These are phyloP conservation scores for Anethum foeniculum DNA, from an alignment of 140 eudicot species.

Conservation along the genomic window DNA sequence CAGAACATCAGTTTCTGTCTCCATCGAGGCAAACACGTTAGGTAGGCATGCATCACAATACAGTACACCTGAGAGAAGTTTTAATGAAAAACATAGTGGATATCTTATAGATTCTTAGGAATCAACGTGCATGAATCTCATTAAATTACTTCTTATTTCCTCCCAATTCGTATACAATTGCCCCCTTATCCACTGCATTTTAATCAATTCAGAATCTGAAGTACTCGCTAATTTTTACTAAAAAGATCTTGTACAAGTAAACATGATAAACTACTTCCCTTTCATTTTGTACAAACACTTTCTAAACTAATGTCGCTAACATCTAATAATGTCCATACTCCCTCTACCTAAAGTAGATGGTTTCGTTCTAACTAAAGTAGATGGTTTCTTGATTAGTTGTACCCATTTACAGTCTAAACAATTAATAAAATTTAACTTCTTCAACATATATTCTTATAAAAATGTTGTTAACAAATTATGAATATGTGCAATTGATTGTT, in stretches of 20 bases:
- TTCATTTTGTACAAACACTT: not conserved
- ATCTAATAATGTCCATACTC: not conserved
- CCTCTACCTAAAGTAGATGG: not conserved
- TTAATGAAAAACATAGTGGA: not conserved
- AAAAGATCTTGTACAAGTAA: not conserved
- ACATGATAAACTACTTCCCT: not conserved
- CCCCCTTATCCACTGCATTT: not conserved
- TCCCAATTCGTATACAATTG: not conserved
- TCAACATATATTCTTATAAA: not conserved
- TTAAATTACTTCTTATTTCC: not conserved
- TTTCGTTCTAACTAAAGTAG: not conserved
- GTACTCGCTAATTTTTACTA: not conserved
- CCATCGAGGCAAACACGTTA: not conserved
- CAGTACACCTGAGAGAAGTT: not conserved
- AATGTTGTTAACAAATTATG: not conserved
- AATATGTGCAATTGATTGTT: not conserved
- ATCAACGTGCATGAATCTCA: not conserved
- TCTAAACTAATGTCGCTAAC: not conserved
- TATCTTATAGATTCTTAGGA: too few species aligned
- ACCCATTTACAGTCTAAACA: not conserved
- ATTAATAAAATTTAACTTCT: not conserved
- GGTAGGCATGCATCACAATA: not conserved
- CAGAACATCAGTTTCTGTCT: not conserved
- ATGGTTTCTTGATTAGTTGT: not conserved
- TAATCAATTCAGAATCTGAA: not conserved